Conservation (phyloP, 2,329 filamentous ascomycete species). For the Ciborinia camelliae region DNA sequence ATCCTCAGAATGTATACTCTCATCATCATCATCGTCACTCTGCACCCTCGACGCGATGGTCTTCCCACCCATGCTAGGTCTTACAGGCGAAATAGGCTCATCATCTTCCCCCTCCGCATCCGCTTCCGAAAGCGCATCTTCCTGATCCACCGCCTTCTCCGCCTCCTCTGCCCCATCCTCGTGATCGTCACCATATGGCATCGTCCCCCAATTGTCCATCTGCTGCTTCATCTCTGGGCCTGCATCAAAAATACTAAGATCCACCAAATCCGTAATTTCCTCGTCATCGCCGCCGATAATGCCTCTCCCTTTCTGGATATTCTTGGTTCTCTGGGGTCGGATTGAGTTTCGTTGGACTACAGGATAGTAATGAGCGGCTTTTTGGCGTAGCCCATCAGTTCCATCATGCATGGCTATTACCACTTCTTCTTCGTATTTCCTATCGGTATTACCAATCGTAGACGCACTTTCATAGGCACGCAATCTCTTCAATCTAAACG, state of each 20-base stretch:
- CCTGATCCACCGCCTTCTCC: background rate
- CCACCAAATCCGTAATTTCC: constrained; percentile 17
- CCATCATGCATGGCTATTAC: constrained; percentile 57
- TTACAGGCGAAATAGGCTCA: background rate
- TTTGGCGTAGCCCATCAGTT: constrained; percentile 48
- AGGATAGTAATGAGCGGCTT: constrained; percentile 65
- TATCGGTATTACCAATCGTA: constrained; percentile 50
- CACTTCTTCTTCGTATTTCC: constrained; percentile 63
- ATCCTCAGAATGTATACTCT: constrained; percentile 14
- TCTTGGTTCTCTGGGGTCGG: constrained; percentile 60
- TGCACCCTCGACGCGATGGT: constrained; percentile 10
- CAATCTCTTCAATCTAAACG: constrained; percentile 60
- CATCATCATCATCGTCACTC: constrained; percentile 14
- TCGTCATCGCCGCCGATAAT: constrained; percentile 8
- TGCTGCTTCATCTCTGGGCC: constrained; percentile 10
- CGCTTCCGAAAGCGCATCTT: constrained; percentile 3
- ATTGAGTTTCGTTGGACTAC: constrained; percentile 62
- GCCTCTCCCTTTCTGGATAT: constrained; percentile 49
- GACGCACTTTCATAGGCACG: constrained; percentile 63
- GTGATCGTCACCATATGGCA: constrained; percentile 10
- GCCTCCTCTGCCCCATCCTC: constrained; percentile 7
- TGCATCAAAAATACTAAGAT: constrained; percentile 16
- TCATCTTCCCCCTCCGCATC: constrained; percentile 17
- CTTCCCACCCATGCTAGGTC: constrained; percentile 9
- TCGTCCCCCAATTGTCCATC: constrained; percentile 1